phyloP scores from a whole-genome alignment of 495 filamentous ascomycete species.

The Monascus purpureus region DNA sequence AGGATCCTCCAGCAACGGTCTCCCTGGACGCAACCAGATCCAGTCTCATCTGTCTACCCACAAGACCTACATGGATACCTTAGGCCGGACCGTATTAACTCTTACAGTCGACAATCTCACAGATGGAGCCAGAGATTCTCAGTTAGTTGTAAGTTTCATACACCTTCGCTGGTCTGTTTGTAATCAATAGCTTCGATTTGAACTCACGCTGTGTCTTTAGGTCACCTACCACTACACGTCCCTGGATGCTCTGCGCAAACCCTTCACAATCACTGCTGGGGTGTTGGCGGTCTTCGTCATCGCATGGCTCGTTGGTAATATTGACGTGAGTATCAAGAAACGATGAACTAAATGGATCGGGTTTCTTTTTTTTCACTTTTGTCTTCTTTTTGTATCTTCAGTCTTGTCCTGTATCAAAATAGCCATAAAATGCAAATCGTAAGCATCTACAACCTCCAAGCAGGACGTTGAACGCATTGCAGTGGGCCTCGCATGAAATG shows the following conservation, averaged over 20 bases:
- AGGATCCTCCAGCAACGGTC: constrained; percentile 22
- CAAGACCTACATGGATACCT: constrained; percentile 87
- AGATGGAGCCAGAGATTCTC: constrained; percentile 70
- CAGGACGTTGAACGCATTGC: too few species aligned
- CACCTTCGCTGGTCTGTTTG: too few species aligned
- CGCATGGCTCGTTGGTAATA: constrained; percentile 59
- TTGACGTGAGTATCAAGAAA: constrained; percentile 60
- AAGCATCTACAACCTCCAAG: too few species aligned
- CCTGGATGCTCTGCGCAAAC: constrained; percentile 68
- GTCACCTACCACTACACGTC: constrained; percentile 79
- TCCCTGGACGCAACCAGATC: constrained; percentile 19
- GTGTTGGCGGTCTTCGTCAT: constrained; percentile 59
- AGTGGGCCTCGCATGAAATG: too few species aligned
- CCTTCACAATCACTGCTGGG: constrained; percentile 66
- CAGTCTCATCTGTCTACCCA: constrained; percentile 43
- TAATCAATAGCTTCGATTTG: too few species aligned
- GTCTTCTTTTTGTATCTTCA: background rate
- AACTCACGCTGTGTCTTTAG: constrained; percentile 10
- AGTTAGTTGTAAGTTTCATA: constrained; percentile 51
- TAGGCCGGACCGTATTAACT: constrained; percentile 71
- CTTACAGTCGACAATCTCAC: constrained; percentile 75
- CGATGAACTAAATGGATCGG: constrained; percentile 14
- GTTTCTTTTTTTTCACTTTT: constrained; percentile 9
- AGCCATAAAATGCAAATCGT: too few species aligned
- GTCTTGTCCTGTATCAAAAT: too few species aligned